Base-by-base conservation (phyloP, 2,329 filamentous ascomycete genomes). In the Paraphoma sp. region DNA sequence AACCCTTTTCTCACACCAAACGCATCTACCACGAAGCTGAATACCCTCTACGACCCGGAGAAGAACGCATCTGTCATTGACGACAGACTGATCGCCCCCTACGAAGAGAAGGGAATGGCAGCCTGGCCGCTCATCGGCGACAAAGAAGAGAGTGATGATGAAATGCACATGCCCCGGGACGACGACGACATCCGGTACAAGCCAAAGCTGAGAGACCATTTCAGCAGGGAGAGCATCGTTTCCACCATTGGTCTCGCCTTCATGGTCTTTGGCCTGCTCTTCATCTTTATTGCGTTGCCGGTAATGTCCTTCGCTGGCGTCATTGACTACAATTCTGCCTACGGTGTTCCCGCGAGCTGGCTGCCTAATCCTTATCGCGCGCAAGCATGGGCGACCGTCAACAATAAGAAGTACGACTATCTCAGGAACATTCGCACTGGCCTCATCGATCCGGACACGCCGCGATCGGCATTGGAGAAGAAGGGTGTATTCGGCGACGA, bases 361-460 rank as follows among this genome's bases (percentile, higher is more conserved):
- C 77, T 80, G 68, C 69, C 73, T 3, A 68, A 68, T 1, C 57
- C 58, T 6, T 67, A 68, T 16, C 59, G 70, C 3, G 61, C 70
- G 48, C 63, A 73, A 17, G 42, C 71, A 2, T 83, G 81, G 81
- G 78, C 79, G 2, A 74, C 69, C n/a, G 79, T 83, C 38, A 84
- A 84, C 47, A 73, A 81, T 57, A 66, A 72, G n/a, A 69, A 62
- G 0, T 84, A 84, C 51, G 75, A 81, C 1, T 72, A 83, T 3
- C 60, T 86, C 29, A 65, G 75, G n/a, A 83, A 83, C 60, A 73
- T 84, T 16, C 71, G 83, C 18, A 77, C 56, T 16, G 76, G 77
- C 2, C 71, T 85, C 33, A 82, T 86, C 41, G 84, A 86, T 60
- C 81, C 80, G 1, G 80, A 83, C 49, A 86, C 84, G 0, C 84